Base-by-base conservation (phyloP, 345 rosid species). In the Pistacia integerrima region DNA sequence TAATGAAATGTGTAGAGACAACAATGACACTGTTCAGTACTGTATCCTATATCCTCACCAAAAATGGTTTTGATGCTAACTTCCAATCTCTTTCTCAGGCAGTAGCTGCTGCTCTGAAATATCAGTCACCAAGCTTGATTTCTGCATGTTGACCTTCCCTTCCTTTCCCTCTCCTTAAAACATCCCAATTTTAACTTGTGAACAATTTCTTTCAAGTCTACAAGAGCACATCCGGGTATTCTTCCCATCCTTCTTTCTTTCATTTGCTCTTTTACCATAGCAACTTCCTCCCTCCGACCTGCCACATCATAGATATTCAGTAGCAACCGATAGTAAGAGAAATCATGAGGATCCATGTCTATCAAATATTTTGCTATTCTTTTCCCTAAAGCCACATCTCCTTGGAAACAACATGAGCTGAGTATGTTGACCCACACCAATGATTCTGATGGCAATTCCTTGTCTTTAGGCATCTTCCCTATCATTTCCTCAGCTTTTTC, bases 151-250 rank as follows among this genome's bases (percentile, higher is more conserved):
- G 60, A 58, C 16, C 28, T 73, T 76, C 64, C 60, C 80, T 33
- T 64, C 58, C 11, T 62, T 70, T 62, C 70, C 73, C 62, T 72
- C 79, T 74, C 41, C 69, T 78, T 58, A 54, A 64, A 48, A 36
- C 30, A 58, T 38, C 72, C 79, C 48, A 71, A 72, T 78, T 61
- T 75, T 41, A 83, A 80, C 30, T 74, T 64, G 74, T 91, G 91
- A 76, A 90, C 94, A 59, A 88, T 88, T 69, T 87, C 78, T 13
- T 87, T 88, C 89, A 91, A 80, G 78, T 91, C 91, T 30, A 88
- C 81, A 20, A 91, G 93, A 78, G 85, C 77, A 72, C 92, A 90
- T 17, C 85, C 87, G 0, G 92, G 93, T 3, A 80, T 79, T 76
- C 81, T 83, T 67, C 82, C 87, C 16, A 83, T 76, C 78, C 69